These are phyloP conservation scores for Neoboletus brunneissimus DNA, from an alignment of 768 basidiomycete genomes.

Conservation along the genomic window DNA sequence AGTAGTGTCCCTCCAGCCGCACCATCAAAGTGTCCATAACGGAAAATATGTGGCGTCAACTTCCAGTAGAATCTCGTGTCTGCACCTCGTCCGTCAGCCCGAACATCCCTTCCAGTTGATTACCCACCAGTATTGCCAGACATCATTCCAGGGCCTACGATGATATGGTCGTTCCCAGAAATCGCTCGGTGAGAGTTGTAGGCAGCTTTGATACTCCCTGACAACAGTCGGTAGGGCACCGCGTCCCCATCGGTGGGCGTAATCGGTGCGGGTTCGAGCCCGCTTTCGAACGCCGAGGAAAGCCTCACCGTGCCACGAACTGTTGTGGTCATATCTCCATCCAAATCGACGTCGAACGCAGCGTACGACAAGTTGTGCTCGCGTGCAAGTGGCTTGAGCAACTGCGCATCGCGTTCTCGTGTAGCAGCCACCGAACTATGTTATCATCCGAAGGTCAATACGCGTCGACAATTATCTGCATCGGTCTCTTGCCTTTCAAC, in stretches of 20 bases:
- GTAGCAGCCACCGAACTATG: slow-evolving; percentile 41
- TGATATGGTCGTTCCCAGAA: slow-evolving; percentile 35
- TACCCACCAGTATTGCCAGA: slow-evolving; percentile 50
- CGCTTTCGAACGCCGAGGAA: slow-evolving; percentile 42
- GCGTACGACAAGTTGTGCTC: slow-evolving; percentile 57
- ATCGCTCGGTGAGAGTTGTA: slow-evolving; percentile 47
- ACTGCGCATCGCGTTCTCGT: slow-evolving; percentile 42
- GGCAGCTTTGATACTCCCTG: slow-evolving; percentile 63
- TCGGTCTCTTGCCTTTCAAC: slow-evolving; percentile 45
- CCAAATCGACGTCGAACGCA: slow-evolving; percentile 50
- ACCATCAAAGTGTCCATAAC: slow-evolving; percentile 46
- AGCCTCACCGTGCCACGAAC: slow-evolving; percentile 49
- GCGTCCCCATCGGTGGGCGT: slow-evolving; percentile 41
- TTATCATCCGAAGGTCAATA: background rate
- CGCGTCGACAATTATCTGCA: background rate
- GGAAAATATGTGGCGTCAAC: slow-evolving; percentile 59
- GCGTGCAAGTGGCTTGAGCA: slow-evolving; percentile 43
- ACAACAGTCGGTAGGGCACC: slow-evolving; percentile 47
- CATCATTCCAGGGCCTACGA: slow-evolving; percentile 53
- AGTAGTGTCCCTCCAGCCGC: slow-evolving; percentile 30
- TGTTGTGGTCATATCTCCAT: slow-evolving; percentile 29
- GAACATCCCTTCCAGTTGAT: background rate
- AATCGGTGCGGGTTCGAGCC: slow-evolving; percentile 66
- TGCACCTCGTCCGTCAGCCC: slow-evolving; percentile 10
- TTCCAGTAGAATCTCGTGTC: slow-evolving; percentile 50